phyloP scores from a whole-genome alignment of 2,329 filamentous ascomycete genomes.

The Leptographium radiaticola region DNA sequence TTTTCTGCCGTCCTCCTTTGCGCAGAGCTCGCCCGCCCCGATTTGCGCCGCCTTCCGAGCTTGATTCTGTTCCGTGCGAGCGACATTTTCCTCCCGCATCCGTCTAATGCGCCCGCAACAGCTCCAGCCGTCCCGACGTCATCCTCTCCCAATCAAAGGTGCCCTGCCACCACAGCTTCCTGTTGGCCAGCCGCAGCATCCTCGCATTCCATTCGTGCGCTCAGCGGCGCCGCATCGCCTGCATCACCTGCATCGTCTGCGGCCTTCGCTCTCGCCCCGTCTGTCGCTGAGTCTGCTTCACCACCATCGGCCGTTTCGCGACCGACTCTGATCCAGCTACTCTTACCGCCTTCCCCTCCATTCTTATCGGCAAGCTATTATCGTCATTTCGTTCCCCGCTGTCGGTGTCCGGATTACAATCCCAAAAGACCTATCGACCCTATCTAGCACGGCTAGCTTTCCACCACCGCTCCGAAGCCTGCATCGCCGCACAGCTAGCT shows the following conservation, averaged over 20 bases:
- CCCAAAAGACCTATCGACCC: neutral
- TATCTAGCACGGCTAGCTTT: neutral
- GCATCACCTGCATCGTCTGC: neutral
- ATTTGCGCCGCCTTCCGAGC: neutral
- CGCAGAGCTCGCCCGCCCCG: no score
- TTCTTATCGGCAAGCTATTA: conserved; percentile 11
- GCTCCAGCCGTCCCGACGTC: conserved; percentile 14
- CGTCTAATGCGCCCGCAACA: conserved; percentile 12
- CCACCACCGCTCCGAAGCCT: neutral
- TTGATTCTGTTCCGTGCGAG: no score
- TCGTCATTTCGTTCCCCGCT: conserved; percentile 6
- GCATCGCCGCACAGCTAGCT: no score
- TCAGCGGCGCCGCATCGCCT: no score
- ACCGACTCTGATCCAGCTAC: conserved; percentile 1
- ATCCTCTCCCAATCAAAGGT: conserved; percentile 3
- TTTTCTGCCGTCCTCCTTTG: neutral
- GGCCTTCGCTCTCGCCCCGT: neutral
- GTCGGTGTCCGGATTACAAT: conserved; percentile 5
- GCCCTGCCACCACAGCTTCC: neutral
- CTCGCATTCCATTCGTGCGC: neutral
- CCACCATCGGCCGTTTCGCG: conserved; percentile 6
- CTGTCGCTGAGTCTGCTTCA: conserved; percentile 1
- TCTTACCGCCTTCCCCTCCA: conserved; percentile 10
- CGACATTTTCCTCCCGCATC: neutral
- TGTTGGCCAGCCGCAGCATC: neutral